Percentiles rank a stretch among this genome's conserved stretches.
These are phyloP conservation scores for Phoenix dactylifera DNA, from an alignment of 176 grass and related monocot species.

Conservation along the genomic window DNA sequence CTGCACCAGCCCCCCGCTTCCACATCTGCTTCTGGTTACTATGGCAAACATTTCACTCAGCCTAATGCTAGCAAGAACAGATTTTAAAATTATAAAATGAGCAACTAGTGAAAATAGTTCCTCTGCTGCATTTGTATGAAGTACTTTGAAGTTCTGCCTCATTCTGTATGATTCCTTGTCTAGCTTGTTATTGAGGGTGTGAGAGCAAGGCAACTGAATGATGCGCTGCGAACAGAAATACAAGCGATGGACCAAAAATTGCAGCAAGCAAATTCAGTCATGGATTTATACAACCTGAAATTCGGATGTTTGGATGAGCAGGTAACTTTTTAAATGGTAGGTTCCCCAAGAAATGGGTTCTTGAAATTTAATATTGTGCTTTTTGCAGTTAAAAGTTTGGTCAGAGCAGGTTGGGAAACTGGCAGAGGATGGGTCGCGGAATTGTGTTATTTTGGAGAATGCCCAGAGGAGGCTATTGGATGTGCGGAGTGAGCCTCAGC, in stretches of 20 bases:
- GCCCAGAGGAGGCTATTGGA: conserved; percentile 48
- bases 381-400: conserved; percentile 61
- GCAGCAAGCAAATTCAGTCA: conserved; percentile 36
- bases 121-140: too few species aligned
- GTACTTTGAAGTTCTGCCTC: too few species aligned
- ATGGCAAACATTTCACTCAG: too few species aligned
- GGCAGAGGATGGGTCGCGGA: conserved; percentile 42
- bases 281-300: conserved; percentile 67
- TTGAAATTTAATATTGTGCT: conserved; percentile 4
- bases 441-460: conserved; percentile 36
- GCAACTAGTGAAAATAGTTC: too few species aligned
- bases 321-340: conserved; percentile 26
- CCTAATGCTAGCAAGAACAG: too few species aligned
- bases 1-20: too few species aligned
- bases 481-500: conserved; percentile 38
- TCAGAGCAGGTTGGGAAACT: conserved; percentile 49
- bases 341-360: neutral
- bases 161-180: conserved; percentile 17
- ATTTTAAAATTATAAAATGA: too few species aligned
- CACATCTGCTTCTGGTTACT: too few species aligned
- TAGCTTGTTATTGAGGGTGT: conserved; percentile 82
- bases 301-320: conserved; percentile 53
- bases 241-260: conserved; percentile 45
- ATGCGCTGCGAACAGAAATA: conserved; percentile 47
- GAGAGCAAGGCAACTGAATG: conserved; percentile 46